Evolutionary conservation across 805 yeast species (phyloP), one percentile per base, ranked within the genome.

Genomic region (Kodamaea hsintzibuensis): DNA sequence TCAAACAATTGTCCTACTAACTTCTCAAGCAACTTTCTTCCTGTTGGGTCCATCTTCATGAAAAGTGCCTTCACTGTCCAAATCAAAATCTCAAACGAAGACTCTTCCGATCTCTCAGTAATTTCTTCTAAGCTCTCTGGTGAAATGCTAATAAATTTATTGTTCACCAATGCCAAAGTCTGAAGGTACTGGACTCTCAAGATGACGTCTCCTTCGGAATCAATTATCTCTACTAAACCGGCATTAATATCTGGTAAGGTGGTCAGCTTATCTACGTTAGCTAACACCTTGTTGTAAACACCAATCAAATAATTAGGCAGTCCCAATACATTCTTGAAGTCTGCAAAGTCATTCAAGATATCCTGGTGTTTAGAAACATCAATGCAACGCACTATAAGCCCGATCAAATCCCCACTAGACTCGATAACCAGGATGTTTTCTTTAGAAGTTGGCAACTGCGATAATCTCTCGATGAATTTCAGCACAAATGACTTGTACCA

Each of bases 51-150:
- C 57, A 80, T 80, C 60, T 80, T 83, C 66, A 89, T 64, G 0
- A 89, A 63, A 49, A 89, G 73, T 0, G 89, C 92, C 66, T 90
- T 91, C 17, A 84, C 71, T 6, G 85, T 68, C 97, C 97, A 91
- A 1, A 86, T 72, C 9, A 77, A 66, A 0, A 79, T 64, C 64
- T 90, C 96, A 42, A 88, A 66, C 6, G 59, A 49, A 13, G 25
- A 39, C 12, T 45, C 51, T 10, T 27, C 42, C 14, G 50, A 39
- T 19, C 13, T 18, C 13, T 30, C 27, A 19, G 25, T 13, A 2
- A 16, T 25, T 18, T 16, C 37, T 8, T 50, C 48, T 8, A 40
- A 35, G 37, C 33, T 33, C 19, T 14, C 43, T 4, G 30, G 2
- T 16, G 44, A 14, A 16, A 40, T 17, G 12, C 44, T 17, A 17